phyloP scores from a whole-genome alignment of 1,284 basidiomycete species.

The Wallemia mellicola region DNA sequence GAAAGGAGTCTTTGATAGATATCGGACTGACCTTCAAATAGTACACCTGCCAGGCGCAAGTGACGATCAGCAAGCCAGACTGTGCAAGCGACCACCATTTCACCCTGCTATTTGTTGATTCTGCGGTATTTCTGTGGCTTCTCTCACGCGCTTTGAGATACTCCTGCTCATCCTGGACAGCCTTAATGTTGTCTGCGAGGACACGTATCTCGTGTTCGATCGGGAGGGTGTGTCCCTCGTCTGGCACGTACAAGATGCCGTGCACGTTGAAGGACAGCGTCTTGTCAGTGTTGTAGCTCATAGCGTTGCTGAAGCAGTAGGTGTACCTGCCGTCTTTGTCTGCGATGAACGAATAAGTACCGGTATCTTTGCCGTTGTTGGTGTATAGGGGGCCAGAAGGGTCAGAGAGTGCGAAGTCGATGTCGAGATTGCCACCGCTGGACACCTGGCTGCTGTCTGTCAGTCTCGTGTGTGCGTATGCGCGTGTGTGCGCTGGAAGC shows the following conservation, averaged over 20 bases:
- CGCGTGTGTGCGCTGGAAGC: constrained; percentile 13
- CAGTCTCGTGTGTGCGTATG: background rate
- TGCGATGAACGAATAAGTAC: constrained; percentile 62
- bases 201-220: constrained; percentile 84
- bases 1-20: too few species aligned
- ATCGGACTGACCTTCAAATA: too few species aligned
- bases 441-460: constrained; percentile 3
- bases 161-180: constrained; percentile 95
- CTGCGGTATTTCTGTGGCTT: constrained; percentile 75
- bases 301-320: constrained; percentile 96
- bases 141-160: constrained; percentile 86
- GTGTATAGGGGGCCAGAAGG: constrained; percentile 42
- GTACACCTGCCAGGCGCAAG: constrained; percentile 91
- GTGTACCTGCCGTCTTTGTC: constrained; percentile 59
- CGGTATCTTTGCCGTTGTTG: constrained; percentile 61
- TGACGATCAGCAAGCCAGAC: constrained; percentile 50
- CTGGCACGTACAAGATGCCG: constrained; percentile 59
- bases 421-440: constrained; percentile 78
- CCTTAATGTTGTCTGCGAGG: constrained; percentile 50
- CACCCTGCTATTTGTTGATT: constrained; percentile 78
- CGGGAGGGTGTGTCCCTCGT: constrained; percentile 35
- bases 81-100: constrained; percentile 98
- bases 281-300: constrained; percentile 82
- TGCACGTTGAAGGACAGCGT: constrained; percentile 97
- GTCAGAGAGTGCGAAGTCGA: constrained; percentile 54